Base-by-base conservation (phyloP, 257 asterid species). In the Scutellaria galericulata region DNA sequence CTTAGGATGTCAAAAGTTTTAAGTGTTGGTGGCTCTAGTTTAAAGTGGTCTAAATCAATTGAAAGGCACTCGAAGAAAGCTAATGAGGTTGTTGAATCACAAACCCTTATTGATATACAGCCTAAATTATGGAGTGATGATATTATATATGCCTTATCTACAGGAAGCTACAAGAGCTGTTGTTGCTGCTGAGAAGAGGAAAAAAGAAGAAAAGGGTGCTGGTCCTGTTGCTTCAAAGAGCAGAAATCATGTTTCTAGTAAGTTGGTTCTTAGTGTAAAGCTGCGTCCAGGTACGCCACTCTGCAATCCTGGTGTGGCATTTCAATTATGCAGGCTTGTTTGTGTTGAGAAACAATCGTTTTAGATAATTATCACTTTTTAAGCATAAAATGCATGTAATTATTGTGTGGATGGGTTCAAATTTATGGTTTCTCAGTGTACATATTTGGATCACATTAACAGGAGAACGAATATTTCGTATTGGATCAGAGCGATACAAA, bases 11-110 rank as follows among this genome's bases (percentile, higher is more conserved):
- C 97, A 68, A 85, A 89, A 84, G 92, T 90, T 51, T 71, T 87
- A 64, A 81, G 96, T 82, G 92, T 87, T 81, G 83, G 90, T 73
- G 92, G 96, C 35, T 72, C 88, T 71, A 90, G 90, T 80, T 84
- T 91, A 77, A 95, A 92, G 91, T 94, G 99, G 99, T 92, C 98
- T 75, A 95, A 95, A 85, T 88, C 99, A 70, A 86, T 90, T 67
- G 99, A 92, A 80, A 89, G 72, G 82, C 81, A 82, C 70, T 86
- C 97, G 40, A 90, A 79, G 87, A 90, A 87, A 80, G 90, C 84
- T 61, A 80, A 82, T 67, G 88, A 86, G 99, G 99, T 94, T 79
- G 89, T 77, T 65, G 62, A 75, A 70, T 9, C 73, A 66, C 58
- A 64, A 68, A 52, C 54, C 63, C 80, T 79, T 66, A 57, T 75